phyloP scores from a whole-genome alignment of 768 basidiomycete species.

The Phlebiopsis flavidoalba region DNA sequence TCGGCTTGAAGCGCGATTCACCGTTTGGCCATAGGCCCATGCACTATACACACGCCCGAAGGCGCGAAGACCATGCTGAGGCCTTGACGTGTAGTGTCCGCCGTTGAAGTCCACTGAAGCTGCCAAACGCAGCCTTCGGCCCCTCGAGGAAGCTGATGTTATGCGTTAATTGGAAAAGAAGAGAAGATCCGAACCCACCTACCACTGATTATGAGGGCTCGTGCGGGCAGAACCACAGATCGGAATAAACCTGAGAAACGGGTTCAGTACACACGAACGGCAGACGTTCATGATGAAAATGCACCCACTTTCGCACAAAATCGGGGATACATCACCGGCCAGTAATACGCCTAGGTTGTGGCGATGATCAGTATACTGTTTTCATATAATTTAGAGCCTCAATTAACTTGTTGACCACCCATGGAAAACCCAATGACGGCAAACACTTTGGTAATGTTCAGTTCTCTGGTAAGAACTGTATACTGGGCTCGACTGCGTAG shows the following conservation, averaged over 20 bases:
- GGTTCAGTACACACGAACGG: neutral
- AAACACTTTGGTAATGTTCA: conserved; percentile 39
- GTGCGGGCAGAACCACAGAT: conserved; percentile 54
- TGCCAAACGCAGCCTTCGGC: conserved; percentile 46
- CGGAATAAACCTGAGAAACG: conserved; percentile 37
- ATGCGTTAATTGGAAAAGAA: neutral
- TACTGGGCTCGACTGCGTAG: conserved; percentile 45
- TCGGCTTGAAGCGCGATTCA: conserved; percentile 18
- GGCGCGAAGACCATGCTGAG: conserved; percentile 47
- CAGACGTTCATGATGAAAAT: neutral
- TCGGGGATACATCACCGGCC: conserved; percentile 54
- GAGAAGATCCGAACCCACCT: conserved; percentile 5
- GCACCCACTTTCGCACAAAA: conserved; percentile 32
- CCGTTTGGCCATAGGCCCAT: conserved; percentile 56
- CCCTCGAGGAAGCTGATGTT: conserved; percentile 50
- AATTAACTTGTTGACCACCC: conserved; percentile 46
- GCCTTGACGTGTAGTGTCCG: conserved; percentile 44
- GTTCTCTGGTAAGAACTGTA: conserved; percentile 42
- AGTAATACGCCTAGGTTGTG: conserved; percentile 44
- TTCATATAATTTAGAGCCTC: neutral
- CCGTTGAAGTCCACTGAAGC: conserved; percentile 51
- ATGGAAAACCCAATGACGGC: conserved; percentile 54
- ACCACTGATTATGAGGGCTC: conserved; percentile 53
- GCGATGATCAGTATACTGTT: neutral
- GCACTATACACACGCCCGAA: conserved; percentile 52